A percentile compares a stretch with the other conserved stretches of the same genome.
phyloP scores from a whole-genome alignment of 805 yeast species.

The Sugiyamaella chiloensis region DNA sequence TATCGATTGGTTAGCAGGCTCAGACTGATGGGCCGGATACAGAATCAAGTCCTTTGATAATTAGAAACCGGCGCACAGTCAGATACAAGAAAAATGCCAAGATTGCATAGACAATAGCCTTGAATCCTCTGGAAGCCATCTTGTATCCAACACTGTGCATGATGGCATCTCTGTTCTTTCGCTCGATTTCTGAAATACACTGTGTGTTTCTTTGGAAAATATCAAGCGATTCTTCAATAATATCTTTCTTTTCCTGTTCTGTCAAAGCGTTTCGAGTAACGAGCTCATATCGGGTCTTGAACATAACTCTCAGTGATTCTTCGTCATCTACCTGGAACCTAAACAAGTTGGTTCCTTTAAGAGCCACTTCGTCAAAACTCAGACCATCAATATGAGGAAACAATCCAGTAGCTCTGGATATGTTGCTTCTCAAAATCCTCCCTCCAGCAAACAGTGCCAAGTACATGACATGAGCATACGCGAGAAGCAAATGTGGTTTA shows the following conservation, averaged over 20 bases:
- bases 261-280: slow-evolving; percentile 67
- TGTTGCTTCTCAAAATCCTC: slow-evolving; percentile 61
- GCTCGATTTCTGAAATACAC: slow-evolving; percentile 65
- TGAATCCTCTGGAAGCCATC: too few relatives aligned
- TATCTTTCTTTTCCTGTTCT: slow-evolving; percentile 66
- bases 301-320: slow-evolving; percentile 57
- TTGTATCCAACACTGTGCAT: slow-evolving; percentile 20
- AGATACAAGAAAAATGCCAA: too few relatives aligned
- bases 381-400: slow-evolving; percentile 73
- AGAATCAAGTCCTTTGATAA: too few relatives aligned
- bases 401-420: slow-evolving; percentile 63
- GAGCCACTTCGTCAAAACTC: slow-evolving; percentile 58
- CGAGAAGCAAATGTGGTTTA: slow-evolving; percentile 69
- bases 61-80: too few relatives aligned
- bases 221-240: slow-evolving; percentile 63
- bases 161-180: slow-evolving; percentile 48
- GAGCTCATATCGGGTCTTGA: slow-evolving; percentile 74
- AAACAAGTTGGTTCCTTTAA: slow-evolving; percentile 66
- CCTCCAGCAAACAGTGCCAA: slow-evolving; percentile 88
- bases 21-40: too few relatives aligned
- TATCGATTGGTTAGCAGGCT: too few relatives aligned
- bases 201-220: slow-evolving; percentile 61
- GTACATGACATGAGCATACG: slow-evolving; percentile 83
- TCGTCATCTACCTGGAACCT: slow-evolving; percentile 68
- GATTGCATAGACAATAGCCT: too few relatives aligned